Conservation (phyloP, 2,329 filamentous ascomycete genomes). For the Cryoendolithus antarcticus region DNA sequence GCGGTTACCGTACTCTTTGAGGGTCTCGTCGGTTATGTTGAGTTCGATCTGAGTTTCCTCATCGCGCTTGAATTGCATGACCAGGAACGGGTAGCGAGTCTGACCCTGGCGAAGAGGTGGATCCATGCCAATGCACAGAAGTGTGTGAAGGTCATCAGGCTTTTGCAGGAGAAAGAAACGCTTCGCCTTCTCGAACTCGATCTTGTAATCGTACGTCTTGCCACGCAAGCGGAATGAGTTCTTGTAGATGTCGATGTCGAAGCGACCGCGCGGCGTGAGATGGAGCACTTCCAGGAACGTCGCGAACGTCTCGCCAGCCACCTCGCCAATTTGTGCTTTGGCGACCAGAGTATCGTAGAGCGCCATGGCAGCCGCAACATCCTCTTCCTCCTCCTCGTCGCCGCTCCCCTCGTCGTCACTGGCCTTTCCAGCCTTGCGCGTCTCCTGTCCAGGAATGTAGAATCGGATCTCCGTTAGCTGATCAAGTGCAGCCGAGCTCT, state of each 20-base stretch:
- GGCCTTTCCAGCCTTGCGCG: constrained; percentile 56
- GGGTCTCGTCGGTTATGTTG: constrained; percentile 83
- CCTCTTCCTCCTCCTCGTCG: constrained; percentile 49
- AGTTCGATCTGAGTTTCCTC: constrained; percentile 94
- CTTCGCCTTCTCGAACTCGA: constrained; percentile 94
- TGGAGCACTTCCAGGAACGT: constrained; percentile 95
- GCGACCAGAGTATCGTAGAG: constrained; percentile 98
- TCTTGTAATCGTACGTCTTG: constrained; percentile 99
- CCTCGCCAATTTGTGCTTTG: constrained; percentile 97
- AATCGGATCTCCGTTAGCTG: constrained; percentile 98
- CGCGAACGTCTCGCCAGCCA: constrained; percentile 95
- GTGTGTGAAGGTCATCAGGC: constrained; percentile 91
- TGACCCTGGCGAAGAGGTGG: constrained; percentile 93
- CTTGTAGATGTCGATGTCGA: constrained; percentile 99
- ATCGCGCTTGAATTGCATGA: constrained; percentile 98
- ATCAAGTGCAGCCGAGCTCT: constrained; percentile 77
- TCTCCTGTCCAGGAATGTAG: constrained; percentile 86
- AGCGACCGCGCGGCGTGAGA: constrained; percentile 94
- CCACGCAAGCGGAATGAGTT: constrained; percentile 90
- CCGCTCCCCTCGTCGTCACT: constrained; percentile 52
- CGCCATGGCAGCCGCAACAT: constrained; percentile 90
- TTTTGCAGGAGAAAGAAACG: constrained; percentile 98
- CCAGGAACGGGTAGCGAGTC: constrained; percentile 92
- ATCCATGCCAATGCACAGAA: constrained; percentile 89
- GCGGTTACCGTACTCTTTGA: constrained; percentile 85